Percentiles rank a stretch among this genome's conserved stretches.
These are phyloP conservation scores for Colletotrichum orchidophilum DNA, from an alignment of 2,329 filamentous ascomycete species.

Conservation along the genomic window DNA sequence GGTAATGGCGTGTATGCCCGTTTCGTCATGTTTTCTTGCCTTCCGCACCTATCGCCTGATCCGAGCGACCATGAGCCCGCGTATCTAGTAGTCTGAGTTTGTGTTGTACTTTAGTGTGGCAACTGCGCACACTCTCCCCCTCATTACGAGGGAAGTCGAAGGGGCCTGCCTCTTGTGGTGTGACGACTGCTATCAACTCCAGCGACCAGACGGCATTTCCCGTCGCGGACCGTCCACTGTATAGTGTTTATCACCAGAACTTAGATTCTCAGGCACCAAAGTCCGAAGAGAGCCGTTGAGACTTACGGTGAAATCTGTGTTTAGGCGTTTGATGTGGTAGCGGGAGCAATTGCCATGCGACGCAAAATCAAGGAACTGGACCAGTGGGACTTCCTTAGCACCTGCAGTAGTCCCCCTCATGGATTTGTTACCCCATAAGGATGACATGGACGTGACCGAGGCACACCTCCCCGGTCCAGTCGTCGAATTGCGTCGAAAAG, in stretches of 20 bases:
- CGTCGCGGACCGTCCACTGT: not conserved
- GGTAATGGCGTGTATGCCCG: not conserved
- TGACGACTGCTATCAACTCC: not conserved
- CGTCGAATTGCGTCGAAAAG: not conserved
- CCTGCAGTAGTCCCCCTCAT: constrained; percentile 2
- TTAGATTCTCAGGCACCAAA: constrained; percentile 1
- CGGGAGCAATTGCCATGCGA: constrained; percentile 18
- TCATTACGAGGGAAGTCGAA: not conserved
- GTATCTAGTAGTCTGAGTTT: no score
- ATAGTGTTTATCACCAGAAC: not conserved
- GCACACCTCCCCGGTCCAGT: constrained; percentile 6
- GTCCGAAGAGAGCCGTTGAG: not conserved
- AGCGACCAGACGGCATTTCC: not conserved
- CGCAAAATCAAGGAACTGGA: constrained; percentile 23
- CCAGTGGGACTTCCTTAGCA: not conserved
- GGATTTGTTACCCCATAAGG: constrained; percentile 5
- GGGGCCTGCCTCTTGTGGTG: not conserved
- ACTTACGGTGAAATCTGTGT: not conserved
- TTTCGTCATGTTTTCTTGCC: not conserved
- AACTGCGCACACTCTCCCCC: not conserved
- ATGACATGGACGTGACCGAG: not conserved
- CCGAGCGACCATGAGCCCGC: not conserved
- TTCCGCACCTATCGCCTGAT: not conserved
- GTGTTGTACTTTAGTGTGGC: not conserved
- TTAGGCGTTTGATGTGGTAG: not conserved